Evolutionary conservation across 768 basidiomycete genomes (phyloP).

Genomic region (Mycena metata): DNA sequence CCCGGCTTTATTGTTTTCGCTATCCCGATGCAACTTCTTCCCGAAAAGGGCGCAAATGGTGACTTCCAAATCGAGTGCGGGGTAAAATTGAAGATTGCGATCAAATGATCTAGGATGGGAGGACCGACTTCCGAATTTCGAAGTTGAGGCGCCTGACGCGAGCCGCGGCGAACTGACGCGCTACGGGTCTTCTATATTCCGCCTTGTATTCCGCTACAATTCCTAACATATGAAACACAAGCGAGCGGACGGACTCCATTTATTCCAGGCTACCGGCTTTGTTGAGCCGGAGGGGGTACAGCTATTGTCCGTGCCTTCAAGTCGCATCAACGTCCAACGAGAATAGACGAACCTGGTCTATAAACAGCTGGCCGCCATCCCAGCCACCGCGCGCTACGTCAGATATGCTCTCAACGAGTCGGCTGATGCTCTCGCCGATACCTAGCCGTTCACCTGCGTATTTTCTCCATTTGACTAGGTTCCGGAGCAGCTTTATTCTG

Average conservation of each 20-base stretch:
- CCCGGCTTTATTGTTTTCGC: background rate
- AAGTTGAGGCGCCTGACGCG: background rate
- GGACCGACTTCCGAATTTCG: constrained; percentile 13
- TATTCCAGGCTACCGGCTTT: constrained; percentile 20
- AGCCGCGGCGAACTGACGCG: background rate
- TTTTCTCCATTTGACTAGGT: constrained; percentile 83
- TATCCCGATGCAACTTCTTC: background rate
- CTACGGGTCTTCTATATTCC: too few species aligned
- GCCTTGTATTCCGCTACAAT: background rate
- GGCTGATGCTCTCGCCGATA: constrained; percentile 65
- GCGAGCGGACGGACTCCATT: too few species aligned
- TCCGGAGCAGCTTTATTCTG: constrained; percentile 78
- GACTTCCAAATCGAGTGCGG: constrained; percentile 24
- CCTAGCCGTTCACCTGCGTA: constrained; percentile 73
- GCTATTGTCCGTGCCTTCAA: constrained; percentile 18
- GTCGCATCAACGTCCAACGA: constrained; percentile 34
- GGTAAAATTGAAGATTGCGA: constrained; percentile 18
- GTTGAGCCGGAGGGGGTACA: constrained; percentile 10
- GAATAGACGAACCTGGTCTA: constrained; percentile 40
- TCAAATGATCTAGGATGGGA: constrained; percentile 1
- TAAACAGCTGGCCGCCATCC: constrained; percentile 73
- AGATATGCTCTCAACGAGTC: constrained; percentile 72
- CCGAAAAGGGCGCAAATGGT: background rate
- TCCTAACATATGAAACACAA: background rate
- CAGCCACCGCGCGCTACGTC: constrained; percentile 82